Evolutionary conservation across 1,139 yeast species (phyloP).

Genomic region (Nakaseomyces bracarensis): DNA sequence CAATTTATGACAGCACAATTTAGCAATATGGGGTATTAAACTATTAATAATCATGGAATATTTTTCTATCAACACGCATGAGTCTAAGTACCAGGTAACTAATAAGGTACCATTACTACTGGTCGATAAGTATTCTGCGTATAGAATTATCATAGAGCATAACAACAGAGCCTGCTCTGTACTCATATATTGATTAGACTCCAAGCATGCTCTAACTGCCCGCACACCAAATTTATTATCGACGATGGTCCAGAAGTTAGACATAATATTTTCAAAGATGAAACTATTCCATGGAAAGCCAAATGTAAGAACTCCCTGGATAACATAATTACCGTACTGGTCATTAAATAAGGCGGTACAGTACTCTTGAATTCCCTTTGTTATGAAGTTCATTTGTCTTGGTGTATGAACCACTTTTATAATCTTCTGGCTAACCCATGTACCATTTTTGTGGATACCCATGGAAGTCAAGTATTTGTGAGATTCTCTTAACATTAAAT

Average conservation of each 20-base stretch:
- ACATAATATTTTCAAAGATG: slow-evolving; percentile 71
- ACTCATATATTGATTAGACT: slow-evolving; percentile 49
- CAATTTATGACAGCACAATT: slow-evolving; percentile 69
- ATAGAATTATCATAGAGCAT: slow-evolving; percentile 66
- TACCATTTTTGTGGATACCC: slow-evolving; percentile 91
- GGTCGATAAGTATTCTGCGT: slow-evolving; percentile 68
- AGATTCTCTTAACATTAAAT: slow-evolving; percentile 68
- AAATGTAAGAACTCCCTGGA: slow-evolving; percentile 84
- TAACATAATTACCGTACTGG: slow-evolving; percentile 90
- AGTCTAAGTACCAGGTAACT: slow-evolving; percentile 87
- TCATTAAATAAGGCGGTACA: slow-evolving; percentile 79
- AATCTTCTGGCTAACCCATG: slow-evolving; percentile 96
- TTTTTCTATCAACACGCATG: slow-evolving; percentile 56
- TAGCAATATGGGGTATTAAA: slow-evolving; percentile 52
- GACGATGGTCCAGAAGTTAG: slow-evolving; percentile 70
- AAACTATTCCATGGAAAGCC: slow-evolving; percentile 82
- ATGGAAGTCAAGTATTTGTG: slow-evolving; percentile 77
- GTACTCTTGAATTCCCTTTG: slow-evolving; percentile 64
- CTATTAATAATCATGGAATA: slow-evolving; percentile 47
- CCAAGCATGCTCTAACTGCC: slow-evolving; percentile 84
- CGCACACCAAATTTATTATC: slow-evolving; percentile 89
- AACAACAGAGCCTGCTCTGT: slow-evolving; percentile 61
- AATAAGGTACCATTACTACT: slow-evolving; percentile 81
- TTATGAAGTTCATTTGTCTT: slow-evolving; percentile 62
- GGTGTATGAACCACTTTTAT: slow-evolving; percentile 60